Conservation (phyloP, 805 yeast species). For the Kodamaea jinghongensis region DNA sequence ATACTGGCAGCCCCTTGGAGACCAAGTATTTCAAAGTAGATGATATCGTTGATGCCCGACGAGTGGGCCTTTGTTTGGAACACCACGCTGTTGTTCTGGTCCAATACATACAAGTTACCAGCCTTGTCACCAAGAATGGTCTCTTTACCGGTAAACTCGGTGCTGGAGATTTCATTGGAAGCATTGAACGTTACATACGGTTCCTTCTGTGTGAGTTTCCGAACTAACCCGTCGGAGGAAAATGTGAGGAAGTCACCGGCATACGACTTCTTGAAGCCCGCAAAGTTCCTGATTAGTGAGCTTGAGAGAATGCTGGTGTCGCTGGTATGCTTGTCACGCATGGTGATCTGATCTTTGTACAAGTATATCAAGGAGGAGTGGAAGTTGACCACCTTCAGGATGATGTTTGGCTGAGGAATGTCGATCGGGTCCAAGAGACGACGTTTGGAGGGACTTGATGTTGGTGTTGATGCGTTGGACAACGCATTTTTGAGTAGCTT, state of each 20-base stretch:
- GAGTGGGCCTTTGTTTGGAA: constrained; percentile 48
- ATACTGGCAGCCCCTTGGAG: constrained; percentile 35
- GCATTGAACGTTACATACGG: constrained; percentile 16
- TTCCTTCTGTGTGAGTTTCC: constrained; percentile 5
- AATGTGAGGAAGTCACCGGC: constrained; percentile 34
- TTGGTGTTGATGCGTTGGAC: too few species aligned
- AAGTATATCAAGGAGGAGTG: constrained; percentile 29
- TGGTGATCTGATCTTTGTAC: constrained; percentile 37
- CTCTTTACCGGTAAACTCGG: constrained; percentile 3
- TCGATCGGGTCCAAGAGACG: too few species aligned
- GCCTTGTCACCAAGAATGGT: constrained; percentile 45
- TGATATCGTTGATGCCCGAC: constrained; percentile 47
- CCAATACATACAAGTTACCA: constrained; percentile 38
- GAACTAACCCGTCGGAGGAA: constrained; percentile 39
- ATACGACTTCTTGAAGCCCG: constrained; percentile 36
- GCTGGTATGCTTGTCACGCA: constrained; percentile 18
- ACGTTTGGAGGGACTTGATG: too few species aligned
- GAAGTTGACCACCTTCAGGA: constrained; percentile 26
- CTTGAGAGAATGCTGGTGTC: constrained; percentile 24
- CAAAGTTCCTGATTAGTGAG: constrained; percentile 35
- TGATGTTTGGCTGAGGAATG: too few species aligned
- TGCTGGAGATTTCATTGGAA: constrained; percentile 18
- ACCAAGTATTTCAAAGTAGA: constrained; percentile 22
- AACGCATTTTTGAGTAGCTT: too few species aligned
- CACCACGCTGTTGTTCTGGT: constrained; percentile 13